Percentiles rank a stretch among this genome's conserved stretches.
These are phyloP conservation scores for Colletotrichum lupini DNA, from an alignment of 2,329 filamentous ascomycete genomes.

Conservation along the genomic window DNA sequence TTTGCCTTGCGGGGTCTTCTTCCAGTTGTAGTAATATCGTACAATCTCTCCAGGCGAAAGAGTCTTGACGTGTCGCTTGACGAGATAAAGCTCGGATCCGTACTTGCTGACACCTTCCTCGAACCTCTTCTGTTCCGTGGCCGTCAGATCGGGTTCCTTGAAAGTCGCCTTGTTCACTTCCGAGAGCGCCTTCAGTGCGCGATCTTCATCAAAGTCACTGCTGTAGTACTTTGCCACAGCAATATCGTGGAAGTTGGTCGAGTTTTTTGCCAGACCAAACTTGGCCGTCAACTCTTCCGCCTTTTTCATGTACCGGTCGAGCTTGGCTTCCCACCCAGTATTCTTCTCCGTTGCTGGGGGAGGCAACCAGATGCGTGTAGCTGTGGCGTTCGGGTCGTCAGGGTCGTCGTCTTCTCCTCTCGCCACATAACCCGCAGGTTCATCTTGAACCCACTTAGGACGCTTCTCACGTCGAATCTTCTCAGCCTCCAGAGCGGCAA, in stretches of 20 bases:
- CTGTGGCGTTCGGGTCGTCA: conserved; percentile 79
- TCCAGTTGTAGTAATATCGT: conserved; percentile 97
- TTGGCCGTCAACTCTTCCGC: conserved; percentile 73
- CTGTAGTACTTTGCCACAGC: conserved; percentile 80
- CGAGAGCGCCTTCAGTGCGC: conserved; percentile 76
- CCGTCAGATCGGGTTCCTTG: conserved; percentile 84
- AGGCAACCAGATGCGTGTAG: conserved; percentile 83
- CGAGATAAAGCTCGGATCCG: conserved; percentile 87
- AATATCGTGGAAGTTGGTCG: conserved; percentile 89
- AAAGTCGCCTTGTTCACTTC: conserved; percentile 77
- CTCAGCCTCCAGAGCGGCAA: conserved; percentile 84
- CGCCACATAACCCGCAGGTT: conserved; percentile 84
- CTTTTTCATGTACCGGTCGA: conserved; percentile 78
- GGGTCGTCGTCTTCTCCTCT: conserved; percentile 83
- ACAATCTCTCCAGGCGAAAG: conserved; percentile 84
- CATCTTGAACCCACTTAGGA: conserved; percentile 94
- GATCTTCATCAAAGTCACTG: conserved; percentile 76
- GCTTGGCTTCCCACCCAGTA: conserved; percentile 67
- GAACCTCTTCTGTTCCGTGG: conserved; percentile 87
- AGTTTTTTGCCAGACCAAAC: conserved; percentile 78
- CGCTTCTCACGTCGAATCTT: conserved; percentile 82
- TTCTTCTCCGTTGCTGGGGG: conserved; percentile 68
- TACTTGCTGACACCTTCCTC: conserved; percentile 91
- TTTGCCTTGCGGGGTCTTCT: conserved; percentile 87
- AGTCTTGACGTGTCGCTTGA: conserved; percentile 87